Evolutionary conservation across 1,139 yeast species (phyloP), one percentile per base, ranked within the genome.

Genomic region (Sugiyamaella xylanicola): DNA sequence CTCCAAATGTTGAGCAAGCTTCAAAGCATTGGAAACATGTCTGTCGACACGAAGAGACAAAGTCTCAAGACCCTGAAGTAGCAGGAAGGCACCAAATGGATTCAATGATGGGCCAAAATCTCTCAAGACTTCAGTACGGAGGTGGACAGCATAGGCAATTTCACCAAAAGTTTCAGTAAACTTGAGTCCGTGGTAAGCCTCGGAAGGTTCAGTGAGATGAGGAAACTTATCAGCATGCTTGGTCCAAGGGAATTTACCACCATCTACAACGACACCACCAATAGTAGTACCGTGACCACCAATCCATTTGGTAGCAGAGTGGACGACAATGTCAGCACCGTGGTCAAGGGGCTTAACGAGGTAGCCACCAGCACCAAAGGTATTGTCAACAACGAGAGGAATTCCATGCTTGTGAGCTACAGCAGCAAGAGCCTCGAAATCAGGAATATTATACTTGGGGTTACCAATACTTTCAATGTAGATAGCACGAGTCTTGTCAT

Each of bases 261-360:
- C 82, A 72, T 88, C 97, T 54, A 93, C 80, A 62, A 93, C 80
- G 54, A 86, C 89, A 77, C 99, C 99, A 53, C 89, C 97, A 72
- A 93, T 85, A 53, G 97, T 88, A 58, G 91, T 91, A 69, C 98
- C 98, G 71, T 92, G 98, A 59, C 97, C 99, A 63, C 96, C 96
- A 65, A 93, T 91, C 97, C 97, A 93, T 74, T 93, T 93, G 56
- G 98, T 93, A 55, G 97, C 97, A 56, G 97, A 91, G 74, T 92
- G 97, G 22, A 81, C 78, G 35, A 83, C 81, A 60, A 90, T 86
- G 70, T 90, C 96, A 44, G 90, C 98, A 63, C 98, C 98, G 67
- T 82, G 87, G 60, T 86, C 87, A 64, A 93, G 74, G 61, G 99
- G 99, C 66, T 82, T 85, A 60, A 90, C 81, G 66, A 88, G 81